phyloP scores from a whole-genome alignment of 2,329 filamentous ascomycete genomes.

The Colletotrichum gigasporum region DNA sequence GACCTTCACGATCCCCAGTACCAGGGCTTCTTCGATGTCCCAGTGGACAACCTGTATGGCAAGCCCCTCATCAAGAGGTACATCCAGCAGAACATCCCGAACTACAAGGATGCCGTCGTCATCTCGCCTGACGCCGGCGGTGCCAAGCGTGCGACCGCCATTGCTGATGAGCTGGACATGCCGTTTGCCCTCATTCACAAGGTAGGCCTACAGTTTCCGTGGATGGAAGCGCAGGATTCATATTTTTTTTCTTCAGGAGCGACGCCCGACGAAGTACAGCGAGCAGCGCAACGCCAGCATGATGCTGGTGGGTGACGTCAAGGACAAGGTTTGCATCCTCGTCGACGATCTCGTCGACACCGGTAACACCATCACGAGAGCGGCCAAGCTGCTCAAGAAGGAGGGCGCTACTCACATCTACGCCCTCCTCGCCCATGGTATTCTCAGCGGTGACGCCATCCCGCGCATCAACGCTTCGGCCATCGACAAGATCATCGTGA shows the following conservation, averaged over 20 bases:
- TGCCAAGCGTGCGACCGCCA: conserved; percentile 93
- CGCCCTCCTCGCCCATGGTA: conserved; percentile 92
- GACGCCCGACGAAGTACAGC: conserved; percentile 85
- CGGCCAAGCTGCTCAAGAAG: conserved; percentile 95
- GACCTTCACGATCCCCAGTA: conserved; percentile 97
- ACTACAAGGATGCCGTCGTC: conserved; percentile 87
- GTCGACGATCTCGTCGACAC: conserved; percentile 96
- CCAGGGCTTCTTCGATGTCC: conserved; percentile 98
- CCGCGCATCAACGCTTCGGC: conserved; percentile 92
- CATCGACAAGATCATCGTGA: conserved; percentile 93
- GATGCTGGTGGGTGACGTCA: conserved; percentile 92
- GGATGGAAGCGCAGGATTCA: not conserved
- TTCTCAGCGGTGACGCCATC: conserved; percentile 94
- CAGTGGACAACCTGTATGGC: conserved; percentile 96
- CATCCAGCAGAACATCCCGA: conserved; percentile 83
- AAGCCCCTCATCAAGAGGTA: conserved; percentile 77
- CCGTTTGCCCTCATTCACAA: conserved; percentile 99
- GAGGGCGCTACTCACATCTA: conserved; percentile 93
- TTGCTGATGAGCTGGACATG: conserved; percentile 92
- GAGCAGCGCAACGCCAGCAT: conserved; percentile 93
- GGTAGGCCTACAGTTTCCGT: conserved; percentile 58
- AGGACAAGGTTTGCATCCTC: conserved; percentile 83
- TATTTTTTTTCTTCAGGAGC: conserved; percentile 67
- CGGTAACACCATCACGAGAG: conserved; percentile 95
- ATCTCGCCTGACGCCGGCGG: conserved; percentile 97